Evolutionary conservation across 139 green algal genomes (phyloP).

Genomic region (Dunaliella primolecta): DNA sequence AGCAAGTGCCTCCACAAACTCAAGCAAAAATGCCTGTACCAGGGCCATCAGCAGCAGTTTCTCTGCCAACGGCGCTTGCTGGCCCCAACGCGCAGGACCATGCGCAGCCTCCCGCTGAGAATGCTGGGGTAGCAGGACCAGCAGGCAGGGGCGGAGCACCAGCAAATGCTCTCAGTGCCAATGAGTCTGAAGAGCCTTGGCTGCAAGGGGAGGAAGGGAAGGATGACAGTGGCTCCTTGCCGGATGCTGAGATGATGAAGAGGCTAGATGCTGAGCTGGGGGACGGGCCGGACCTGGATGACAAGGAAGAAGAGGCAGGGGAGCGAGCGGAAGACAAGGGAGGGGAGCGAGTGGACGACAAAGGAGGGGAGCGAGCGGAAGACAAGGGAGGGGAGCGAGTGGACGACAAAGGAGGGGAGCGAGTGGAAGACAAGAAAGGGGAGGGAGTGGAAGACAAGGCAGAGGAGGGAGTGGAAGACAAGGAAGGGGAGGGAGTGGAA

Average conservation of each 20-base stretch:
- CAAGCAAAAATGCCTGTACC: neutral
- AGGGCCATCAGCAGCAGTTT: neutral
- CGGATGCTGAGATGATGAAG: neutral
- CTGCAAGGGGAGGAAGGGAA: neutral
- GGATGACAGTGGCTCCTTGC: neutral
- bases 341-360: neutral
- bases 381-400: neutral
- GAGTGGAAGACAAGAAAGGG: neutral
- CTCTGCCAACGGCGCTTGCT: neutral
- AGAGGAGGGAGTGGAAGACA: neutral
- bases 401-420: neutral
- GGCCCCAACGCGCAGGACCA: neutral
- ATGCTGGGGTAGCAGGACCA: conserved; percentile 15
- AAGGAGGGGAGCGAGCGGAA: neutral
- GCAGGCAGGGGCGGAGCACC: neutral
- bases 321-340: neutral
- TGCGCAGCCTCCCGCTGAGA: neutral
- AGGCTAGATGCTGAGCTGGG: neutral
- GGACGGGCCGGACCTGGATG: neutral
- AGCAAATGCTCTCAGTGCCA: no score
- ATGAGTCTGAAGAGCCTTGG: neutral
- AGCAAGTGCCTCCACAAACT: neutral
- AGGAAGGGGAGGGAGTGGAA: neutral
- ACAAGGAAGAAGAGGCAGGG: neutral
- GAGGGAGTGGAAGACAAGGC: neutral